A percentile compares a stretch with the other conserved stretches of the same genome.
Evolutionary conservation across 164 flowering plant genomes (phyloP).

Genomic region (Macadamia integrifolia): DNA sequence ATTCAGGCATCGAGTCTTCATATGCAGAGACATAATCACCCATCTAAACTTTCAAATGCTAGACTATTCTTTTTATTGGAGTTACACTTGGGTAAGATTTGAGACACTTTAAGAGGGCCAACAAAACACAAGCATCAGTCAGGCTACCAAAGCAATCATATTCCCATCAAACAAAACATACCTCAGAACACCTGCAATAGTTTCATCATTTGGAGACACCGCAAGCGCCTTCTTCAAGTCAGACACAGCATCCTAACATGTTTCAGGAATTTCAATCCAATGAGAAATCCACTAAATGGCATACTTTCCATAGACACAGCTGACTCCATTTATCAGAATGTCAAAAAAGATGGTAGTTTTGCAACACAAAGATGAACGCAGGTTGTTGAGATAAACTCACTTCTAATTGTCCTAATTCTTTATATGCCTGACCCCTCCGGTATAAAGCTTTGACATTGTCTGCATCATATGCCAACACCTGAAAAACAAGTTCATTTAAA

Average conservation of each 20-base stretch:
- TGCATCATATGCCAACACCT: conserved; percentile 76
- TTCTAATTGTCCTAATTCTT: conserved; percentile 56
- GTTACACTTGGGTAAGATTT: background rate
- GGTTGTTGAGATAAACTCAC: conserved; percentile 35
- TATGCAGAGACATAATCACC: background rate
- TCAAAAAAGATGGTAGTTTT: background rate
- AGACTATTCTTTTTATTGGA: background rate
- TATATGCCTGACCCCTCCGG: conserved; percentile 93
- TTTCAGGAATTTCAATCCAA: conserved; percentile 12
- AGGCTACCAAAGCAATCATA: background rate
- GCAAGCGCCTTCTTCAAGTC: conserved; percentile 73
- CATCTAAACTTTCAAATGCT: background rate
- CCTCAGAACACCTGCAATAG: conserved; percentile 78
- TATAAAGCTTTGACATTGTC: conserved; percentile 91
- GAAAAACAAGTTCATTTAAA: conserved; percentile 9
- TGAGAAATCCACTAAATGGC: conserved; percentile 1
- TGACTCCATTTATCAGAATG: background rate
- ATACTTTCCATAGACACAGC: background rate
- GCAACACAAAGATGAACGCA: background rate
- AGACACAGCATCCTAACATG: conserved; percentile 68
- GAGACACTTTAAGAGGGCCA: background rate
- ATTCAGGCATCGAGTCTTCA: background rate
- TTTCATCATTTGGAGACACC: conserved; percentile 86
- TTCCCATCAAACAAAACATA: conserved; percentile 19
- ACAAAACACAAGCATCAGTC: too few relatives aligned